Base-by-base conservation (phyloP, 306 rosid genomes). In the Rubus parviflorus region DNA sequence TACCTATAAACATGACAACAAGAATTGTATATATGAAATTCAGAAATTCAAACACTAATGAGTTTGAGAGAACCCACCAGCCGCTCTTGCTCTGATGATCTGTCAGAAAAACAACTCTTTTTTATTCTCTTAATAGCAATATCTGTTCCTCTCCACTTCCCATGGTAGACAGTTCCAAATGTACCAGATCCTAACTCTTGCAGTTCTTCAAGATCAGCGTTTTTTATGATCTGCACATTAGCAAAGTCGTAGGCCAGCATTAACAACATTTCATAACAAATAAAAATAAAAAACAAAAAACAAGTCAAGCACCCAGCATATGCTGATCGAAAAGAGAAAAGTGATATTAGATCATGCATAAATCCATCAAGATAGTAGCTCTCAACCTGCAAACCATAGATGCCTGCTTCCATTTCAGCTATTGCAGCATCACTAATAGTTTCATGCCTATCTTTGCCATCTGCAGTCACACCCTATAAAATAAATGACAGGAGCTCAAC, bases 141-240 rank as follows among this genome's bases (percentile, higher is more conserved):
- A 84, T 91, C 99, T 13, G 99, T 92, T 77, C 99, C 99, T 82
- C 99, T 92, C 99, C 98, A 96, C 82, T 88, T 89, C 67, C 99
- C 98, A 47, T 86, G 98, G 86, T 87, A 92, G 78, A 96, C 99
- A 53, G 97, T 96, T 79, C 99, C 99, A 82, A 89, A 96, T 60
- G 98, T 92, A 83, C 99, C 99, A 42, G 99, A 96, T 81, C 99
- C 99, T 64, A 92, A 78, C 80, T 91, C 99, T 69, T 81, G 90
- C 81, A 85, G 78, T 68, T 96, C 98, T 83, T 96, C 97, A 53
- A 96, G 90, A 83, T 92, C 97, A 77, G 76, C 77, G 77, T 92
- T 83, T 77, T 84, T 93, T 82, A 96, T 92, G 74, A 84, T 96
- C 98, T 96, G 91, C 87, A 79, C 53, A 72, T 81, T 74, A 76